These are phyloP conservation scores for Xylaria sp. DNA, from an alignment of 2,329 filamentous ascomycete species.

Conservation along the genomic window DNA sequence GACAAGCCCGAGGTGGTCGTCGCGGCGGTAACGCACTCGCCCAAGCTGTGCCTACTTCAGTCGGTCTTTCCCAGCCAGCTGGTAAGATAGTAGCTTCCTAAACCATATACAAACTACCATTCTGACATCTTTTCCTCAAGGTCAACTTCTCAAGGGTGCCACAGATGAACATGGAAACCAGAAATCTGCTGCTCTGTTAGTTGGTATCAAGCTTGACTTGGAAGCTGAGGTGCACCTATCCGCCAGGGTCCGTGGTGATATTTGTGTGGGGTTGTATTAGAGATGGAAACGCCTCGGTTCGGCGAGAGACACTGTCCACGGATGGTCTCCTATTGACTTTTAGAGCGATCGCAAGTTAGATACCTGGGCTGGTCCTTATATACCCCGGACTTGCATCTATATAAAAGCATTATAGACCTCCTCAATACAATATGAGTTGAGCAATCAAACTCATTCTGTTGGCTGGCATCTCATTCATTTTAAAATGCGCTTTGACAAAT, in stretches of 20 bases:
- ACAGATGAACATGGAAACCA: slow-evolving; percentile 62
- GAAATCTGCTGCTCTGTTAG: slow-evolving; percentile 62
- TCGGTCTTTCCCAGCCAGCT: slow-evolving; percentile 34
- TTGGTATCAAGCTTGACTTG: slow-evolving; percentile 68
- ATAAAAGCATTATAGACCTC: slow-evolving; percentile 3
- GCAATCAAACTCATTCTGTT: not conserved
- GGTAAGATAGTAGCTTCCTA: slow-evolving; percentile 25
- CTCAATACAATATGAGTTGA: not conserved
- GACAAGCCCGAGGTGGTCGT: slow-evolving; percentile 39
- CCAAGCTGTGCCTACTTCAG: slow-evolving; percentile 33
- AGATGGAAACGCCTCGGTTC: not conserved
- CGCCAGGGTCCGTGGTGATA: slow-evolving; percentile 64
- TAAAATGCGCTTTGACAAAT: not conserved
- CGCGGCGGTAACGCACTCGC: slow-evolving; percentile 27
- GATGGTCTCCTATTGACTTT: not conserved
- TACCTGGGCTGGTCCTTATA: slow-evolving; percentile 16
- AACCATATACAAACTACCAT: not conserved
- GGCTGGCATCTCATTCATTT: not conserved
- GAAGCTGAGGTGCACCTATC: slow-evolving; percentile 68
- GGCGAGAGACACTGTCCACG: not conserved
- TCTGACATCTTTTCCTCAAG: slow-evolving; percentile 38
- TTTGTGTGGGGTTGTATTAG: slow-evolving; percentile 63
- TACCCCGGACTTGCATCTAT: slow-evolving; percentile 13
- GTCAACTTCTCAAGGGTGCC: slow-evolving; percentile 61
- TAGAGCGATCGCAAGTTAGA: slow-evolving; percentile 9